Evolutionary conservation across 2,329 filamentous ascomycete species (phyloP).

Genomic region (Verticillium nubilum): DNA sequence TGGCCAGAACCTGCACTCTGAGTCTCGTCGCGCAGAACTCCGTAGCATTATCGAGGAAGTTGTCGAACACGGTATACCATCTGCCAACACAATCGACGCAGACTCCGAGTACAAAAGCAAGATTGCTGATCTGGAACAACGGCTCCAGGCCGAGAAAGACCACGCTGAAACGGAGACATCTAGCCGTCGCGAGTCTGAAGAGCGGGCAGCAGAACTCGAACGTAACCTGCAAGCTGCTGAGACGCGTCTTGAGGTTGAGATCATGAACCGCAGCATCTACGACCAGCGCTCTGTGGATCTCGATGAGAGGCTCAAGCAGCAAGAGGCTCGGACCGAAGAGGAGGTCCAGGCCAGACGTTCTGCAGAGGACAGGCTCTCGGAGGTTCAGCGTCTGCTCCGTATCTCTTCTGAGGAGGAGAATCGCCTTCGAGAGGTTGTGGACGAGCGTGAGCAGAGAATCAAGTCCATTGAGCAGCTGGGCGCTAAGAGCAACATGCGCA

Average conservation of each 20-base stretch:
- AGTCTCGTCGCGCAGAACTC: slow-evolving; percentile 44
- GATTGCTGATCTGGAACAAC: slow-evolving; percentile 55
- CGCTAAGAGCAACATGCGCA: slow-evolving; percentile 53
- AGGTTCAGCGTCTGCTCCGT: slow-evolving; percentile 65
- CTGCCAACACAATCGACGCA: slow-evolving; percentile 40
- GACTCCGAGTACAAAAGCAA: slow-evolving; percentile 55
- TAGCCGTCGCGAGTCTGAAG: slow-evolving; percentile 46
- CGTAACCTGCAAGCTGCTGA: slow-evolving; percentile 52
- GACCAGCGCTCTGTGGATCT: slow-evolving; percentile 62
- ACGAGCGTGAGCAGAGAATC: slow-evolving; percentile 65
- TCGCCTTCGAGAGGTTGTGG: slow-evolving; percentile 59
- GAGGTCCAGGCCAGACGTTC: slow-evolving; percentile 59
- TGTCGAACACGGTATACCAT: slow-evolving; percentile 51
- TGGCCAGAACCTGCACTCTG: slow-evolving; percentile 33
- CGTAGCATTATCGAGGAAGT: slow-evolving; percentile 59
- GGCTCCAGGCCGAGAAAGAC: slow-evolving; percentile 39
- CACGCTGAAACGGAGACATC: slow-evolving; percentile 43
- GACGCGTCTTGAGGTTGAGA: slow-evolving; percentile 54
- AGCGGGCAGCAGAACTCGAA: slow-evolving; percentile 45
- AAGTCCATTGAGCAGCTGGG: slow-evolving; percentile 52
- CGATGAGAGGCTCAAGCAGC: slow-evolving; percentile 60
- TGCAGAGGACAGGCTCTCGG: slow-evolving; percentile 66
- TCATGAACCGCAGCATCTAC: slow-evolving; percentile 53
- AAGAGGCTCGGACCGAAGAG: slow-evolving; percentile 58
- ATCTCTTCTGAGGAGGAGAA: slow-evolving; percentile 68